A percentile compares a stretch with the other conserved stretches of the same genome.
Conservation (phyloP, 148 eudicot species). For the Chenopodium berlandieri region DNA sequence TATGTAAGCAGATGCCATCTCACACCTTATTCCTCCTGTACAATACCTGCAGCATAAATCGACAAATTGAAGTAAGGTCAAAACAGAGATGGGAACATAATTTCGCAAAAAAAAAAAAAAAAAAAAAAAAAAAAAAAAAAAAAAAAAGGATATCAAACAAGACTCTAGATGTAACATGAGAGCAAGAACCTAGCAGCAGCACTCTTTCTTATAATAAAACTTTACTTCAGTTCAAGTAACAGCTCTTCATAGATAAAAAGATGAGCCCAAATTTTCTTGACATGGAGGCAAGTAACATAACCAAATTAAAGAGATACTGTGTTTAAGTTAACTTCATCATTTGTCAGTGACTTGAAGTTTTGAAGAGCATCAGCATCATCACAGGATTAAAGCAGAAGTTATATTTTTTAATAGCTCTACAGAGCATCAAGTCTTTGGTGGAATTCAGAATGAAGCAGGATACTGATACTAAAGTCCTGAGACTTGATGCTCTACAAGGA, state of each 20-base stretch:
- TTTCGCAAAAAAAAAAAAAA: background rate
- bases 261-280: background rate
- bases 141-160: background rate
- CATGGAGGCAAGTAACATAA: background rate
- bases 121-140: background rate
- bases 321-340: background rate
- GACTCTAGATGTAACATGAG: background rate
- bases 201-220: background rate
- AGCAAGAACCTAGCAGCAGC: background rate
- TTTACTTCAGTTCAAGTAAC: background rate
- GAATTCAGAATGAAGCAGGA: background rate
- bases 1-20: conserved; percentile 98
- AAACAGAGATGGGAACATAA: background rate
- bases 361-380: background rate
- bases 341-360: background rate
- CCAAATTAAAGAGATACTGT: background rate
- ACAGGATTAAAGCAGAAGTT: background rate
- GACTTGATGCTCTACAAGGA: too few species aligned
- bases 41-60: conserved; percentile 65
- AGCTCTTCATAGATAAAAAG: background rate
- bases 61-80: conserved; percentile 1
- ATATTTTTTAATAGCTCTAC: background rate
- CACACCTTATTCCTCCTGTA: conserved; percentile 98
- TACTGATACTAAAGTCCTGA: too few species aligned
- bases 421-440: background rate